These are phyloP conservation scores for Salix exigua DNA, from an alignment of 345 rosid species.

Conservation along the genomic window DNA sequence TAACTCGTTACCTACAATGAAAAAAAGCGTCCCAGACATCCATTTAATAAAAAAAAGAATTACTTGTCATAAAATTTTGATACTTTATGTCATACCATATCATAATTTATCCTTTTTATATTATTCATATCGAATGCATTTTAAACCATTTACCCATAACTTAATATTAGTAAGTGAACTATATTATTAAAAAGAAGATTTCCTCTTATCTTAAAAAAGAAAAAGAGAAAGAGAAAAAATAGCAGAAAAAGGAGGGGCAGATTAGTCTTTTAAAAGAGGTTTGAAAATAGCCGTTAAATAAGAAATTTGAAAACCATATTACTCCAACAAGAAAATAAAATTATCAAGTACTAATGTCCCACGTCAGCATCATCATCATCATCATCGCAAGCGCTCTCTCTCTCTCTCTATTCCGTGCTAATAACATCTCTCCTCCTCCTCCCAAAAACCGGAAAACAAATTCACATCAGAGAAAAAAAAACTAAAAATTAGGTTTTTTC, in stretches of 20 bases:
- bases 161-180: too few relatives aligned
- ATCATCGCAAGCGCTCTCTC: neutral
- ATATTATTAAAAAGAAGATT: too few relatives aligned
- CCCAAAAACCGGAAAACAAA: neutral
- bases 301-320: constrained; percentile 11
- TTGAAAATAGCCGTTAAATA: constrained; percentile 21
- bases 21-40: too few relatives aligned
- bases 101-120: too few relatives aligned
- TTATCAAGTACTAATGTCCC: neutral
- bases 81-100: too few relatives aligned
- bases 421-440: neutral
- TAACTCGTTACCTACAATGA: too few relatives aligned
- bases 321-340: neutral
- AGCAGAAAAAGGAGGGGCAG: neutral
- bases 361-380: neutral
- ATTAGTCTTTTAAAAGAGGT: constrained; percentile 4
- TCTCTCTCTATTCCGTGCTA: neutral
- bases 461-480: neutral
- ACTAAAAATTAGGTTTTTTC: neutral
- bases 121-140: too few relatives aligned
- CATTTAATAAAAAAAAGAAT: too few relatives aligned
- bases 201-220: too few relatives aligned
- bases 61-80: too few relatives aligned
- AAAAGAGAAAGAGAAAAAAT: too few relatives aligned
- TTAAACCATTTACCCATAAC: too few relatives aligned